These are phyloP conservation scores for Hortiboletus campestris DNA, from an alignment of 768 basidiomycete genomes.

Conservation along the genomic window DNA sequence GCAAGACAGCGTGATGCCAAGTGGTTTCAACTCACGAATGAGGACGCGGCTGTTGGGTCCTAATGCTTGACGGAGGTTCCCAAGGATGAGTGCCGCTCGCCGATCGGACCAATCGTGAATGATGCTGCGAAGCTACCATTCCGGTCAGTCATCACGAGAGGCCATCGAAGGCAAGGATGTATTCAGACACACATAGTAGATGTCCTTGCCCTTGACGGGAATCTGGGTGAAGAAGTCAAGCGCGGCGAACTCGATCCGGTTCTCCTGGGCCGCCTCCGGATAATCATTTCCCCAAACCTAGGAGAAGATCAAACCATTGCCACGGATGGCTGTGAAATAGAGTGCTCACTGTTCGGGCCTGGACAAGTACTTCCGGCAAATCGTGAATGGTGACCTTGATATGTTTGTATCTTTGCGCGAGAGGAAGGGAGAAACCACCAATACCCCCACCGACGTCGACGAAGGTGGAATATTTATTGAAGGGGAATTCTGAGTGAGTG, in stretches of 20 bases:
- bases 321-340: neutral
- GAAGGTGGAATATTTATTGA: slow-evolving; percentile 15
- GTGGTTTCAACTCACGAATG: slow-evolving; percentile 24
- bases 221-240: slow-evolving; percentile 31
- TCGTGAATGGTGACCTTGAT: slow-evolving; percentile 36
- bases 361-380: slow-evolving; percentile 23
- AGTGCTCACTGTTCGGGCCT: slow-evolving; percentile 17
- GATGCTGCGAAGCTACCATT: slow-evolving; percentile 20
- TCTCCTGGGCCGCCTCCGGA: slow-evolving; percentile 23
- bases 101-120: slow-evolving; percentile 36
- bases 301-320: neutral
- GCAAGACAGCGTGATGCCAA: neutral
- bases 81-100: slow-evolving; percentile 26
- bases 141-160: neutral
- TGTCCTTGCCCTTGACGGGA: slow-evolving; percentile 25
- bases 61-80: slow-evolving; percentile 30
- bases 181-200: slow-evolving; percentile 33
- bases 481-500: slow-evolving; percentile 30
- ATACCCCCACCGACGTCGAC: slow-evolving; percentile 38
- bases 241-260: slow-evolving; percentile 27
- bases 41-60: slow-evolving; percentile 31
- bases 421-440: slow-evolving; percentile 31
- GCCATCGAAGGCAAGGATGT: neutral
- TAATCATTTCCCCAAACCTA: slow-evolving; percentile 25
- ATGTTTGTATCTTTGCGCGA: slow-evolving; percentile 27